Conservation (phyloP, 2,329 filamentous ascomycete genomes). For the Xylaria hypoxylon region DNA sequence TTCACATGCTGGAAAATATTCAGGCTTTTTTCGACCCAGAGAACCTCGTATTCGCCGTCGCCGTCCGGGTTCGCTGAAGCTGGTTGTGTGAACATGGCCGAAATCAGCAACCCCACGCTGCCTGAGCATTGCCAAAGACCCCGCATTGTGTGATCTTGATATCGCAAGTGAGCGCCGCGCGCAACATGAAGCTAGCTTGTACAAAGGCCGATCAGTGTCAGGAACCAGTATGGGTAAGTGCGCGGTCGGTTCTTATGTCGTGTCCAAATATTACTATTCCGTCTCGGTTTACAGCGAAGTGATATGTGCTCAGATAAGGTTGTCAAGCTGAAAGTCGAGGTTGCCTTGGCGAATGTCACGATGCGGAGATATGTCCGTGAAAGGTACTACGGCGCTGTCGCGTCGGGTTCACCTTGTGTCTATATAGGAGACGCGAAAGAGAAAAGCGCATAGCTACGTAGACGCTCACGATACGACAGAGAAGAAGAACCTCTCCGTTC, state of each 20-base stretch:
- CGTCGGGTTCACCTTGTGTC: constrained; percentile 7
- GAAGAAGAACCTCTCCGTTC: constrained; percentile 7
- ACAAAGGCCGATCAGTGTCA: not conserved
- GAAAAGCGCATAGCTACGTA: not conserved
- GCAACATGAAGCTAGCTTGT: constrained; percentile 9
- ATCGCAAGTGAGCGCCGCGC: not conserved
- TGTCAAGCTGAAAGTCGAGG: constrained; percentile 4
- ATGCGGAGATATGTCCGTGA: constrained; percentile 1
- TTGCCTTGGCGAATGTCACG: not conserved
- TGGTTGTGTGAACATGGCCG: constrained; percentile 35
- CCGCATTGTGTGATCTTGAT: constrained; percentile 39
- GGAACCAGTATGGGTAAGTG: not conserved
- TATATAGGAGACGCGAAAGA: not conserved
- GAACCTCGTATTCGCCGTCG: constrained; percentile 40
- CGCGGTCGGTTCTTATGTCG: not conserved
- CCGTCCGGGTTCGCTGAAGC: constrained; percentile 30
- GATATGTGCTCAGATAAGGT: not conserved
- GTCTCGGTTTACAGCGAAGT: not conserved
- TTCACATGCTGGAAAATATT: constrained; percentile 43
- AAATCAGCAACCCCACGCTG: constrained; percentile 37
- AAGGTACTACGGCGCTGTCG: not conserved
- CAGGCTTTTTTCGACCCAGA: constrained; percentile 45
- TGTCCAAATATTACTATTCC: constrained; percentile 1
- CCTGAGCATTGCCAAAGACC: constrained; percentile 33
- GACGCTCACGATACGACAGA: not conserved